Evolutionary conservation across 2,329 filamentous ascomycete species (phyloP), one percentile per base, ranked within the genome.

Genomic region (Alternaria longipes): DNA sequence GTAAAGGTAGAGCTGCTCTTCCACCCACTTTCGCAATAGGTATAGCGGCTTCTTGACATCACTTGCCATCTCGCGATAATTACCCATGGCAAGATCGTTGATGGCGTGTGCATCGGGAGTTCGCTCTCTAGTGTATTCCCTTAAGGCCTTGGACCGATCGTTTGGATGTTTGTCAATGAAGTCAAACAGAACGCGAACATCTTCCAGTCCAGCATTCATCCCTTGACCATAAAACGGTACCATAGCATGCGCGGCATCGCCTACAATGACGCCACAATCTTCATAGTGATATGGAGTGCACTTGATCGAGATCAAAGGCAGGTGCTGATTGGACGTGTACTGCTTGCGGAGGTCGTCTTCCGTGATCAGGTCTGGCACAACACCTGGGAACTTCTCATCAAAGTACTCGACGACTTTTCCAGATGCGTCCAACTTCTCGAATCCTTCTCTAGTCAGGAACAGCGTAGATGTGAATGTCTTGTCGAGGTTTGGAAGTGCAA

Each of bases 141-240:
- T 81, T 32, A 99, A 83, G 0, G 94, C 83, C 34, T 61, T 68
- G 0, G 71, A 74, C 40, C 78, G 75, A 41, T 75, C 71, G 11
- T 61, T 32, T 1, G 84, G 81, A 67, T 93, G 84, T 67, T 87
- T 86, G 79, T 97, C 94, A 1, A 98, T 84, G 44, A 91, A 84
- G 0, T 89, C 87, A 79, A 97, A 99, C 1, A 99, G 86, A 5
- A 97, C 89, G 8, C 91, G 89, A 12, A 99, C 93, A 72, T 97
- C 94, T 81, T 99, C 95, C 42, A 99, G 87, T 0, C 95, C 95
- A 0, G 95, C 91, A 74, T 99, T 99, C 89, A 99, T 96, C 38
- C 95, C 95, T 78, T 99, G 95, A 0, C 95, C 95, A 78, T 98
- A 99, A 80, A 99, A 99, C 0, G 95, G 95, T 0, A 99, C 93